These are phyloP conservation scores for Phyllosticta ampelicida DNA, from an alignment of 2,329 filamentous ascomycete species.

Conservation along the genomic window DNA sequence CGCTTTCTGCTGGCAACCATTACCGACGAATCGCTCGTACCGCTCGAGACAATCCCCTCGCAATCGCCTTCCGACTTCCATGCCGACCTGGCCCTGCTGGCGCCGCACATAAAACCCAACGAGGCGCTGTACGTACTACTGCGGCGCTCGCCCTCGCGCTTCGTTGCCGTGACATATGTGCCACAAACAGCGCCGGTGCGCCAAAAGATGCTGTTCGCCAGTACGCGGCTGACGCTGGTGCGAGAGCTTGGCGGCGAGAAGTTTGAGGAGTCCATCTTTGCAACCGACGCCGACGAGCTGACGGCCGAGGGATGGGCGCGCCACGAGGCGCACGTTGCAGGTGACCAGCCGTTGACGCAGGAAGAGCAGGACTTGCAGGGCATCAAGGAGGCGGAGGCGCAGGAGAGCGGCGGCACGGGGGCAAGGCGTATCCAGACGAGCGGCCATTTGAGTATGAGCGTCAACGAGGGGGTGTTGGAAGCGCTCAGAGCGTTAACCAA, in stretches of 20 bases:
- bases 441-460: constrained; percentile 37
- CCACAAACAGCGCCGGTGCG: constrained; percentile 69
- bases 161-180: constrained; percentile 66
- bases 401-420: constrained; percentile 58
- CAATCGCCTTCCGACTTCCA: constrained; percentile 44
- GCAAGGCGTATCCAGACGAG: constrained; percentile 28
- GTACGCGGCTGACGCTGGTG: constrained; percentile 62
- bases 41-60: constrained; percentile 44
- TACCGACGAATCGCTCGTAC: constrained; percentile 54
- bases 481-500: constrained; percentile 49
- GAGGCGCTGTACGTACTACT: constrained; percentile 66
- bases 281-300: constrained; percentile 58
- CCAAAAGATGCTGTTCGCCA: constrained; percentile 79
- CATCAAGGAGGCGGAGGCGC: constrained; percentile 63
- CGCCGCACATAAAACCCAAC: constrained; percentile 53
- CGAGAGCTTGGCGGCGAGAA: constrained; percentile 69
- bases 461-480: constrained; percentile 52
- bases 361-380: constrained; percentile 63
- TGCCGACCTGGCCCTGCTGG: constrained; percentile 52
- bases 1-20: constrained; percentile 67
- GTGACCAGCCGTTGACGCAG: constrained; percentile 61
- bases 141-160: constrained; percentile 40
- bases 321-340: constrained; percentile 55
- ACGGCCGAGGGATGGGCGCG: constrained; percentile 58
- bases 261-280: constrained; percentile 67